phyloP scores from a whole-genome alignment of 2,329 filamentous ascomycete genomes.

The Helicocarpus griseus region DNA sequence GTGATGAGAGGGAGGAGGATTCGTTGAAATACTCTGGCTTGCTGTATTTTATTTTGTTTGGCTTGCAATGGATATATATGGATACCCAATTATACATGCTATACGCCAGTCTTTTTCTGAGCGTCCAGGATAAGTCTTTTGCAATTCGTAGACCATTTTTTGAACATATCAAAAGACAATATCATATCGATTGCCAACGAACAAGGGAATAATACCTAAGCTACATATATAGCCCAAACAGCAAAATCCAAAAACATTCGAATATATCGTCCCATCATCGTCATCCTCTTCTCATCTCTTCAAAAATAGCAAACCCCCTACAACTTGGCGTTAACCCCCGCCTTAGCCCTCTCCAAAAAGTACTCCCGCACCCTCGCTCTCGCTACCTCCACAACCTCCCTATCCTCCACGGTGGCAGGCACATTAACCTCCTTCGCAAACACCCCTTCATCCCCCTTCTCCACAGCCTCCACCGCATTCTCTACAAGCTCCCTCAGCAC shows the following conservation, averaged over 20 bases:
- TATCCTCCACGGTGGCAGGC: slow-evolving; percentile 80
- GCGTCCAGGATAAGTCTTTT: too few relatives aligned
- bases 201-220: too few relatives aligned
- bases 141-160: too few relatives aligned
- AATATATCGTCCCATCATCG: background rate
- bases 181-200: too few relatives aligned
- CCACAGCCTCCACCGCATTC: slow-evolving; percentile 63
- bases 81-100: too few relatives aligned
- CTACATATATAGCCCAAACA: too few relatives aligned
- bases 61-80: too few relatives aligned
- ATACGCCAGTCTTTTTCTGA: too few relatives aligned
- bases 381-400: slow-evolving; percentile 62
- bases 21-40: background rate
- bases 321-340: slow-evolving; percentile 35
- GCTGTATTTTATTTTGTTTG: too few relatives aligned
- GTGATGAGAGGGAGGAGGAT: background rate
- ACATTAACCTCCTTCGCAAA: slow-evolving; percentile 63
- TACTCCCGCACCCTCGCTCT: slow-evolving; percentile 64
- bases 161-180: too few relatives aligned
- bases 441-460: slow-evolving; percentile 67
- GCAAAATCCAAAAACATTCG: too few relatives aligned
- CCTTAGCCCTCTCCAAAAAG: slow-evolving; percentile 45
- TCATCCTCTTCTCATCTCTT: background rate
- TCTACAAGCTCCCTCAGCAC: slow-evolving; percentile 77
- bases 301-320: slow-evolving; percentile 19